These are phyloP conservation scores for Penicillium thymicola DNA, from an alignment of 2,329 filamentous ascomycete species.

Conservation along the genomic window DNA sequence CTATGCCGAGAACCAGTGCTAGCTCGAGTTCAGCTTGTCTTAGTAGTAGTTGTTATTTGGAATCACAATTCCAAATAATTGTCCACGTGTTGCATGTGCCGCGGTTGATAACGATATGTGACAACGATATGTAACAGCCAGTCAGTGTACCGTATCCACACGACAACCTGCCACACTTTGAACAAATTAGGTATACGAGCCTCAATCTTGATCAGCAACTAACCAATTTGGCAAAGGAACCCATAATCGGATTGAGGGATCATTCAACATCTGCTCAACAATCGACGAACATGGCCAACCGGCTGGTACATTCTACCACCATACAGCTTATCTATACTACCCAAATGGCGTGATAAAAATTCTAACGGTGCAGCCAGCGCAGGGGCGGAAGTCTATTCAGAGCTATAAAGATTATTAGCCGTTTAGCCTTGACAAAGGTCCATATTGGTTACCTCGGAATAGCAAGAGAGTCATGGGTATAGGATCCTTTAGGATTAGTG, in stretches of 20 bases:
- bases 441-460: not conserved
- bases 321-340: not conserved
- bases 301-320: not conserved
- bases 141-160: not conserved
- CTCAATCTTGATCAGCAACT: not conserved
- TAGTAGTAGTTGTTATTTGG: not conserved
- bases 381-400: not conserved
- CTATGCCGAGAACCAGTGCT: not conserved
- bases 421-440: not conserved
- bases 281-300: not conserved
- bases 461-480: not conserved
- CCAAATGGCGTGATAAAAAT: not conserved
- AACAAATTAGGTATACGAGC: not conserved
- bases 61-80: not conserved
- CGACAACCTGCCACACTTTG: not conserved
- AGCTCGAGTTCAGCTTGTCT: not conserved
- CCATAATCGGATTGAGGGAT: not conserved
- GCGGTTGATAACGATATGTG: not conserved
- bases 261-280: not conserved
- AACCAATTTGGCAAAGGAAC: not conserved
- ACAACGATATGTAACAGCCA: not conserved
- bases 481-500: not conserved
- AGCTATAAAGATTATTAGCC: not conserved
- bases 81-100: not conserved
- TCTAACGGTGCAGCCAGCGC: not conserved